These are phyloP conservation scores for Cephalotrichum gorgonifer DNA, from an alignment of 2,329 filamentous ascomycete genomes.

Conservation along the genomic window DNA sequence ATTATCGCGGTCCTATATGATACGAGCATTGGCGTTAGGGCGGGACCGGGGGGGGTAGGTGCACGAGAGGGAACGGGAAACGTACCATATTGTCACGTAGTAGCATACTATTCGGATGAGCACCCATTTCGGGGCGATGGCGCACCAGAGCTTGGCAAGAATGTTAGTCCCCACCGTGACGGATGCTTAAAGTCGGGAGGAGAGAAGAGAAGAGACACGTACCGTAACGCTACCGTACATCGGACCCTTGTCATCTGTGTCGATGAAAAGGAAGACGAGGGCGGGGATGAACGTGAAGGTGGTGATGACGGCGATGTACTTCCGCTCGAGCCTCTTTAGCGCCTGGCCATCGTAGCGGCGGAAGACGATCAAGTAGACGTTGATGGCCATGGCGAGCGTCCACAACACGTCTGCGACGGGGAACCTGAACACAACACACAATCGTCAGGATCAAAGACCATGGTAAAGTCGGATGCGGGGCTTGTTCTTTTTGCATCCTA, in stretches of 20 bases:
- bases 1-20: neutral
- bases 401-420: slow-evolving; percentile 1
- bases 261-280: slow-evolving; percentile 2
- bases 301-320: neutral
- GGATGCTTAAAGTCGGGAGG: neutral
- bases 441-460: neutral
- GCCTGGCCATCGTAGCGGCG: neutral
- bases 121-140: slow-evolving; percentile 2
- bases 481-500: no score
- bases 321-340: neutral
- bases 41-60: neutral
- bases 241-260: neutral
- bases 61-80: neutral
- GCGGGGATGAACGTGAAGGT: neutral
- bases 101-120: neutral
- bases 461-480: neutral
- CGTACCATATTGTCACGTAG: slow-evolving; percentile 2
- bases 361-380: slow-evolving; percentile 2
- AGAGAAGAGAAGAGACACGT: neutral
- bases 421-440: neutral
- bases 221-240: slow-evolving; percentile 2
- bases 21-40: neutral
- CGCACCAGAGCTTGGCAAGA: neutral
- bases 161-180: neutral
- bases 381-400: slow-evolving; percentile 1